phyloP scores from a whole-genome alignment of 805 yeast genomes.

The Komagataella ulmi region DNA sequence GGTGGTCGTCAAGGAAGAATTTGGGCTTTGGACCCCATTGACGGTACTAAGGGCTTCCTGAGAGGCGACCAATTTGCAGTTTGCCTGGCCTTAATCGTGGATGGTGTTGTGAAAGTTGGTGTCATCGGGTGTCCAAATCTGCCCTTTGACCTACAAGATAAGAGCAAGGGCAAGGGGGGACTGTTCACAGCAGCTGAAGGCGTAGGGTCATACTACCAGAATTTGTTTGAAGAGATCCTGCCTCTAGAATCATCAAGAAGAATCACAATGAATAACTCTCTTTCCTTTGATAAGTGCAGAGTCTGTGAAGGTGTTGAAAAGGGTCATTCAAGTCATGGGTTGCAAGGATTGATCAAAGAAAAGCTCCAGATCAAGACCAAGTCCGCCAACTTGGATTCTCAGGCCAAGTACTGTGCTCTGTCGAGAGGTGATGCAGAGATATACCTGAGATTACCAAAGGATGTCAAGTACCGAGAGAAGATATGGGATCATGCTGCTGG shows the following conservation, averaged over 20 bases:
- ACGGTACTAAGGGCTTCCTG: conserved; percentile 93
- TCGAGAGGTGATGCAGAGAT: conserved; percentile 89
- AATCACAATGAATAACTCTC: conserved; percentile 40
- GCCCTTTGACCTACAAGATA: conserved; percentile 30
- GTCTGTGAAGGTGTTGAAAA: conserved; percentile 93
- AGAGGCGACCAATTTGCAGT: conserved; percentile 97
- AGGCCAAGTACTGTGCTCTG: conserved; percentile 88
- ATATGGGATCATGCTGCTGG: conserved; percentile 99
- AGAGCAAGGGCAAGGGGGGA: conserved; percentile 47
- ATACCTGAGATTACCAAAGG: conserved; percentile 78
- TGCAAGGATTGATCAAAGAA: conserved; percentile 65
- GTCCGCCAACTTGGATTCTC: conserved; percentile 78
- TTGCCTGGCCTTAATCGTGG: conserved; percentile 78
- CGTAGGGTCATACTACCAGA: conserved; percentile 50
- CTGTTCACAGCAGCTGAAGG: conserved; percentile 58
- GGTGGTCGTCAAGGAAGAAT: conserved; percentile 76
- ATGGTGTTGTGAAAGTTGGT: conserved; percentile 78
- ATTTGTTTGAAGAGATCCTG: conserved; percentile 20
- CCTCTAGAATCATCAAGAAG: conserved; percentile 23
- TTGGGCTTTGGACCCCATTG: conserved; percentile 98
- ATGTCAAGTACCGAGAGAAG: conserved; percentile 69
- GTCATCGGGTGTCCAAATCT: conserved; percentile 95
- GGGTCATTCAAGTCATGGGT: conserved; percentile 85
- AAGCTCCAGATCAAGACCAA: conserved; percentile 43
- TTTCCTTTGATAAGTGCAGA: conserved; percentile 34